Percentiles rank a stretch among this genome's conserved stretches.
These are phyloP conservation scores for Suillus spraguei DNA, from an alignment of 768 basidiomycete genomes.

Conservation along the genomic window DNA sequence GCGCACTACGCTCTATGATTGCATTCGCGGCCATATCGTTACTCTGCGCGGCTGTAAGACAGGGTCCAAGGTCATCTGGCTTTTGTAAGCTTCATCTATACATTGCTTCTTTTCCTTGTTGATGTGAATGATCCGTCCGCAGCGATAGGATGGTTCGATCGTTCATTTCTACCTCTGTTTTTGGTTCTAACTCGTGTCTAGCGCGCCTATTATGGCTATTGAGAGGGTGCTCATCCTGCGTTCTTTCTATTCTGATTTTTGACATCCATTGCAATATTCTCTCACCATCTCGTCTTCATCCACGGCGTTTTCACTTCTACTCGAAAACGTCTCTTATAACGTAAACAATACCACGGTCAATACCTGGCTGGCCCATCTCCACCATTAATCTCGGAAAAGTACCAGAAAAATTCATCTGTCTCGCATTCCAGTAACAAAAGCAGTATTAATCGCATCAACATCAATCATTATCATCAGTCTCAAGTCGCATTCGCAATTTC, in stretches of 20 bases:
- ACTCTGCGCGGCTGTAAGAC: constrained; percentile 91
- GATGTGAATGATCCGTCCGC: constrained; percentile 13
- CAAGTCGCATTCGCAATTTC: constrained; percentile 23
- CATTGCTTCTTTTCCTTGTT: neutral
- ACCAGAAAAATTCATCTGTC: constrained; percentile 9
- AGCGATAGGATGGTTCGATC: constrained; percentile 60
- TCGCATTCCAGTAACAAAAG: constrained; percentile 5
- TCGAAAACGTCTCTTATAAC: constrained; percentile 29
- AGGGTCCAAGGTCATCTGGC: constrained; percentile 90
- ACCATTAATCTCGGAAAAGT: constrained; percentile 33
- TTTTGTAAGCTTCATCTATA: constrained; percentile 52
- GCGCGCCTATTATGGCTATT: constrained; percentile 70
- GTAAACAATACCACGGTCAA: constrained; percentile 18
- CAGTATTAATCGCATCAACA: constrained; percentile 24
- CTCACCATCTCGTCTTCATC: constrained; percentile 18
- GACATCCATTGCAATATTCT: constrained; percentile 25
- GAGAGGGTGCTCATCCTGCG: constrained; percentile 26
- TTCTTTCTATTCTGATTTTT: constrained; percentile 31
- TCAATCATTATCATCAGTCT: constrained; percentile 22
- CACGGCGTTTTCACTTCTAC: constrained; percentile 16
- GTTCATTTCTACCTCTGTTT: constrained; percentile 2
- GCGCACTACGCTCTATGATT: constrained; percentile 78
- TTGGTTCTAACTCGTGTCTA: constrained; percentile 30
- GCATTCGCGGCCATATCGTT: constrained; percentile 85
- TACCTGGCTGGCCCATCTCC: constrained; percentile 29